These are phyloP conservation scores for Salix viminalis DNA, from an alignment of 345 rosid species.

Conservation along the genomic window DNA sequence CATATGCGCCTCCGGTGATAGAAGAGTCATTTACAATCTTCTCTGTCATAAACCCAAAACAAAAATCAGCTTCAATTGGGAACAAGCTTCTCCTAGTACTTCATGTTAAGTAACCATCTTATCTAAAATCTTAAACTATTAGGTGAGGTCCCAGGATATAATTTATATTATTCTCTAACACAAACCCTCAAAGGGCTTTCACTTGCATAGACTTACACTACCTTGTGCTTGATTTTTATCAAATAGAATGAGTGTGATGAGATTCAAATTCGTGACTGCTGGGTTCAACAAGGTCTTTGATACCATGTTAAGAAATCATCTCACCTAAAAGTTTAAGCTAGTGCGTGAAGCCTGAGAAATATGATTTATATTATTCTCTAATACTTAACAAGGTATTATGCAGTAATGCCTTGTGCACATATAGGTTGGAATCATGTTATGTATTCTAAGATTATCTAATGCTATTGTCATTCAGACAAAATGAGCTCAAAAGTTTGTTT, in stretches of 20 bases:
- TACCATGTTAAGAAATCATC: too few species aligned
- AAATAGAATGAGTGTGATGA: too few species aligned
- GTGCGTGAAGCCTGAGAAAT: rapidly evolving
- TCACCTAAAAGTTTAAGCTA: too few species aligned
- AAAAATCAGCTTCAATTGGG: slow-evolving; percentile 4
- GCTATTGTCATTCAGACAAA: neutral
- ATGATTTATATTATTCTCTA: too few species aligned
- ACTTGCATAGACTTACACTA: too few species aligned
- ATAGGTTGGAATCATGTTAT: neutral
- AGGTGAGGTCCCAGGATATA: too few species aligned
- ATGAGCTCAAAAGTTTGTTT: neutral
- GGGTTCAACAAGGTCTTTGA: too few species aligned
- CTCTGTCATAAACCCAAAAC: slow-evolving; percentile 25
- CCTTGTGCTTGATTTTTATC: too few species aligned
- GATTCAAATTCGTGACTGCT: too few species aligned
- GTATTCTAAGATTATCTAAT: neutral
- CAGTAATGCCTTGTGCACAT: neutral
- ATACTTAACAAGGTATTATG: rapidly evolving
- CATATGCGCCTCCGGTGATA: slow-evolving; percentile 53
- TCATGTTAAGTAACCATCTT: neutral
- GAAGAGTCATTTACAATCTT: slow-evolving; percentile 25
- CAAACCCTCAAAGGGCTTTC: too few species aligned
- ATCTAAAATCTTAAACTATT: too few species aligned
- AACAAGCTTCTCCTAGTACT: neutral
- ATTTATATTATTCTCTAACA: too few species aligned